Evolutionary conservation across 2,329 filamentous ascomycete species (phyloP).

Genomic region (Aspergillus quadrilineatus): DNA sequence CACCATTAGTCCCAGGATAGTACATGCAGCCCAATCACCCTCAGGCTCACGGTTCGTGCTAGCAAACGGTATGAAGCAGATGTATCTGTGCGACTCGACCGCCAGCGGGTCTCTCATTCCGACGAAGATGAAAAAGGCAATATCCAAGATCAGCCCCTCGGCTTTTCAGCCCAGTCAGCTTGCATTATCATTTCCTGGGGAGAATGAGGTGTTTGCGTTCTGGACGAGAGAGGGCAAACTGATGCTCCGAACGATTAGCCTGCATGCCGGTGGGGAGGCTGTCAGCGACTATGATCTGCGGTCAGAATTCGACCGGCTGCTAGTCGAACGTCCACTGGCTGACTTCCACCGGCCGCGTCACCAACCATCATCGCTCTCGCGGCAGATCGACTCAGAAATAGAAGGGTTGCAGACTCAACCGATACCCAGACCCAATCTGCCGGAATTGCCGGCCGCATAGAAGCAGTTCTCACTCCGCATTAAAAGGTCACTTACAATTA

Average conservation of each 20-base stretch:
- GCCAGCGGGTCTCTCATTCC: slow-evolving; percentile 28
- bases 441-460: slow-evolving; percentile 20
- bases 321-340: slow-evolving; percentile 16
- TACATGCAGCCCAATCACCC: slow-evolving; percentile 37
- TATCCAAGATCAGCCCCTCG: slow-evolving; percentile 30
- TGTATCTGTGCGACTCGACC: slow-evolving; percentile 36
- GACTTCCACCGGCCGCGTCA: slow-evolving; percentile 17
- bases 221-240: slow-evolving; percentile 25
- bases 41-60: slow-evolving; percentile 31
- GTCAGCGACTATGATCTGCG: slow-evolving; percentile 34
- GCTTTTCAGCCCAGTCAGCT: slow-evolving; percentile 36
- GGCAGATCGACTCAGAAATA: slow-evolving; percentile 15
- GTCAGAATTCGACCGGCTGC: slow-evolving; percentile 32
- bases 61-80: slow-evolving; percentile 37
- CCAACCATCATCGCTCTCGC: slow-evolving; percentile 18
- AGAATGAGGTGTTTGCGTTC: slow-evolving; percentile 20
- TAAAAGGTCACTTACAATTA: not conserved
- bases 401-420: slow-evolving; percentile 9
- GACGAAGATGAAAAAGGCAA: slow-evolving; percentile 32
- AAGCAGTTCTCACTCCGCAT: not conserved
- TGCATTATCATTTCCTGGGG: slow-evolving; percentile 29
- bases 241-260: slow-evolving; percentile 30
- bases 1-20: slow-evolving; percentile 31
- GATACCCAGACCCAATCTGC: slow-evolving; percentile 18
- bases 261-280: slow-evolving; percentile 24